Conservation (phyloP, 2,329 filamentous ascomycete genomes). For the Microcyclospora tardicrescens region DNA sequence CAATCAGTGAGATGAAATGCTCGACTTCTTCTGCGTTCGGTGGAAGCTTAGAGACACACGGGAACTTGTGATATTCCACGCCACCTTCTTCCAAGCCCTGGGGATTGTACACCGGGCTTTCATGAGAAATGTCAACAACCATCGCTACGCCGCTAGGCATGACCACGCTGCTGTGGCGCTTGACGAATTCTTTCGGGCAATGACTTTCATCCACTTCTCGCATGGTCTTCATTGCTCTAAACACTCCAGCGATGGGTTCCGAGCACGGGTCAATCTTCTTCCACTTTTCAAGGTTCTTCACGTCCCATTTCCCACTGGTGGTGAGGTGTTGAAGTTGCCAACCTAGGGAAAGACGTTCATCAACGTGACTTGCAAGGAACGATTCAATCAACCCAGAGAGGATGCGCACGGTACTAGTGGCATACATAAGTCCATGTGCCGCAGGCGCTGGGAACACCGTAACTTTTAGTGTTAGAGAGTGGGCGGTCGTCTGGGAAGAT, state of each 20-base stretch:
- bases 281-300: slow-evolving; percentile 94
- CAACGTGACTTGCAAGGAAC: slow-evolving; percentile 64
- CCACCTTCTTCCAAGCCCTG: slow-evolving; percentile 32
- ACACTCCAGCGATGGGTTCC: slow-evolving; percentile 58
- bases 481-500: slow-evolving; percentile 9
- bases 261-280: slow-evolving; percentile 33
- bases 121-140: slow-evolving; percentile 83
- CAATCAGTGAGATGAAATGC: slow-evolving; percentile 47
- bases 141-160: slow-evolving; percentile 38
- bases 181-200: slow-evolving; percentile 58
- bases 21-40: slow-evolving; percentile 51
- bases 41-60: slow-evolving; percentile 83
- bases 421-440: slow-evolving; percentile 74
- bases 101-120: slow-evolving; percentile 80
- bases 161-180: slow-evolving; percentile 52
- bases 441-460: slow-evolving; percentile 63
- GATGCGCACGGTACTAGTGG: slow-evolving; percentile 58
- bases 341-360: slow-evolving; percentile 62
- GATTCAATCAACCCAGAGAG: slow-evolving; percentile 71
- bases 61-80: slow-evolving; percentile 58
- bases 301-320: slow-evolving; percentile 90
- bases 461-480: slow-evolving; percentile 45
- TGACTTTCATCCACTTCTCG: slow-evolving; percentile 78
- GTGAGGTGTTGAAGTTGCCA: slow-evolving; percentile 89
- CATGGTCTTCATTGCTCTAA: slow-evolving; percentile 85